These are phyloP conservation scores for Pseudofabraea citricarpa DNA, from an alignment of 2,329 filamentous ascomycete species.

Conservation along the genomic window DNA sequence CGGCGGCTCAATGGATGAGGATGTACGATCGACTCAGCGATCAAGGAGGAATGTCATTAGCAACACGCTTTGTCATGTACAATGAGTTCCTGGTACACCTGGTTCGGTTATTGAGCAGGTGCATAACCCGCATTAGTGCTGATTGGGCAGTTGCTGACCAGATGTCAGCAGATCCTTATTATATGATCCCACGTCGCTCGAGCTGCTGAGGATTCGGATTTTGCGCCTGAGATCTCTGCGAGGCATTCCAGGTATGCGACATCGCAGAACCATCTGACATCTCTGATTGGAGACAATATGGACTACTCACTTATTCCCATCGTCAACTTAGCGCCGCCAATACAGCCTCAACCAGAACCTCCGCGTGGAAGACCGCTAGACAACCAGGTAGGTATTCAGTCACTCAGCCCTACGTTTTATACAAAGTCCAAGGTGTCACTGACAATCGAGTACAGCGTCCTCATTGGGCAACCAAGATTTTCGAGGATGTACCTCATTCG, in stretches of 20 bases:
- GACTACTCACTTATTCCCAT: slow-evolving; percentile 16
- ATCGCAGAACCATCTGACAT: not conserved
- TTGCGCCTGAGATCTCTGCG: slow-evolving; percentile 48
- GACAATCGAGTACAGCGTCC: slow-evolving; percentile 32
- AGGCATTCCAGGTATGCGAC: slow-evolving; percentile 37
- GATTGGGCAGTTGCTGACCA: slow-evolving; percentile 16
- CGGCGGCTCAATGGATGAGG: slow-evolving; percentile 48
- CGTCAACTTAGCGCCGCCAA: slow-evolving; percentile 16
- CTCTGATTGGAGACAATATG: slow-evolving; percentile 4
- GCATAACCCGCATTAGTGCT: slow-evolving; percentile 7
- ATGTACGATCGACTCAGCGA: slow-evolving; percentile 53
- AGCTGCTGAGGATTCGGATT: slow-evolving; percentile 42
- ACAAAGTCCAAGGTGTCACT: slow-evolving; percentile 6
- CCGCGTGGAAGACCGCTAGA: slow-evolving; percentile 13
- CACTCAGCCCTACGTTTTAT: slow-evolving; percentile 3
- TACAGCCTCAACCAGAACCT: slow-evolving; percentile 12
- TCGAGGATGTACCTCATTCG: slow-evolving; percentile 45
- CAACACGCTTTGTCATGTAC: slow-evolving; percentile 50
- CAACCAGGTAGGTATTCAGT: slow-evolving; percentile 25
- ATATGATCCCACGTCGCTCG: slow-evolving; percentile 52
- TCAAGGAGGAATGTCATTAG: slow-evolving; percentile 45
- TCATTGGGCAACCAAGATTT: slow-evolving; percentile 60
- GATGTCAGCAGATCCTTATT: slow-evolving; percentile 37
- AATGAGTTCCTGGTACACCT: slow-evolving; percentile 48
- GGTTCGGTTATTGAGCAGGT: slow-evolving; percentile 48